Percentiles rank a stretch among this genome's conserved stretches.
phyloP scores from a whole-genome alignment of 1,284 basidiomycete species.

The Fomitiporia mediterranea region DNA sequence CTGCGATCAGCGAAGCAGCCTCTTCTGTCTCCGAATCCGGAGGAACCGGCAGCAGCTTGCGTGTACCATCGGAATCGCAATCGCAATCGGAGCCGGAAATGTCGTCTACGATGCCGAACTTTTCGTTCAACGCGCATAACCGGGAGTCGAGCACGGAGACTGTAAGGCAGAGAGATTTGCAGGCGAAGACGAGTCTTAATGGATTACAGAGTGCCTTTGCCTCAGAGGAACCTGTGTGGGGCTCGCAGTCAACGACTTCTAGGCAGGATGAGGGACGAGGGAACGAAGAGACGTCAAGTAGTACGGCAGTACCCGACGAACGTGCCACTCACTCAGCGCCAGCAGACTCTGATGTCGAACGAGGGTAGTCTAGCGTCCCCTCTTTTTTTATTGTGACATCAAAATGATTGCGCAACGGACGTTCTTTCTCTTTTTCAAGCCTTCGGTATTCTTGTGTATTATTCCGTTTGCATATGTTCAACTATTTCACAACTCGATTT shows the following conservation, averaged over 20 bases:
- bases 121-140: background rate
- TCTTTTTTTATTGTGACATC: background rate
- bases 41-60: background rate
- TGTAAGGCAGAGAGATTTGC: constrained; percentile 2
- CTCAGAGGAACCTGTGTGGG: constrained; percentile 13
- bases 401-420: background rate
- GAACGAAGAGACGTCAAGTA: background rate
- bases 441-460: background rate
- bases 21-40: background rate
- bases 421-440: background rate
- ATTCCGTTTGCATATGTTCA: background rate
- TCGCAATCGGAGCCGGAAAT: background rate
- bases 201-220: constrained; percentile 2
- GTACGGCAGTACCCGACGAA: background rate
- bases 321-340: background rate
- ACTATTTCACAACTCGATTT: background rate
- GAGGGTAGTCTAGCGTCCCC: background rate
- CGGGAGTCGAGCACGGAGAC: constrained; percentile 11
- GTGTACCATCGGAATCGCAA: background rate
- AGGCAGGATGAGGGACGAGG: constrained; percentile 5
- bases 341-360: background rate
- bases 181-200: background rate
- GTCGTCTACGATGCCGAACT: background rate
- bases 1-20: constrained; percentile 38
- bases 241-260: constrained; percentile 10